Percentiles rank a stretch among this genome's conserved stretches.
These are phyloP conservation scores for Yamadazyma scolyti DNA, from an alignment of 805 yeast genomes.

Conservation along the genomic window DNA sequence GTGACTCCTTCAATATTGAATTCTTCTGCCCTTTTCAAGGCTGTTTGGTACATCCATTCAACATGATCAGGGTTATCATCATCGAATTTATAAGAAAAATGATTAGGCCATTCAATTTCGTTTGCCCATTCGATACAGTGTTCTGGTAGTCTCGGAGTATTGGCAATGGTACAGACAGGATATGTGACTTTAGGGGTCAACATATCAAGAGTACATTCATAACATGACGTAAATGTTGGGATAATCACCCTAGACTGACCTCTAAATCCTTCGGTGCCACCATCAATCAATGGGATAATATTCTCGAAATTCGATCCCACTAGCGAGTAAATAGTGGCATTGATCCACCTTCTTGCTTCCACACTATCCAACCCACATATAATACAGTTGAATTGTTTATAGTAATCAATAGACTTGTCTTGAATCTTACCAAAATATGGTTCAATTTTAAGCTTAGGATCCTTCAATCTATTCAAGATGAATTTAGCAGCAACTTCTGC, in stretches of 20 bases:
- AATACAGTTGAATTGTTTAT: constrained; percentile 64
- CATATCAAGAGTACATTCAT: constrained; percentile 84
- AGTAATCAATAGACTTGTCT: constrained; percentile 57
- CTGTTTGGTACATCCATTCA: constrained; percentile 53
- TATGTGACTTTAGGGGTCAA: constrained; percentile 61
- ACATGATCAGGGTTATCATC: constrained; percentile 67
- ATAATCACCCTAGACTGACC: constrained; percentile 88
- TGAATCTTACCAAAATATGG: constrained; percentile 64
- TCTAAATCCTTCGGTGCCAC: constrained; percentile 92
- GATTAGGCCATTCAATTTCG: constrained; percentile 67
- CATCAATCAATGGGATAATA: constrained; percentile 65
- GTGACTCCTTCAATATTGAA: constrained; percentile 79
- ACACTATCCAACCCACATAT: constrained; percentile 88
- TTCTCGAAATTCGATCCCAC: constrained; percentile 44
- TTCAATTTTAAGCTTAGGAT: constrained; percentile 36
- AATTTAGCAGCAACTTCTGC: constrained; percentile 62
- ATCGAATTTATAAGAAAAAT: constrained; percentile 52
- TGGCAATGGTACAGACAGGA: constrained; percentile 92
- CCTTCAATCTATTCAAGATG: constrained; percentile 45
- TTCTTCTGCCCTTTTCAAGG: constrained; percentile 55
- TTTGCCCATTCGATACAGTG: constrained; percentile 93
- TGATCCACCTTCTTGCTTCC: constrained; percentile 90
- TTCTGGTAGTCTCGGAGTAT: constrained; percentile 90
- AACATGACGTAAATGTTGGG: constrained; percentile 85
- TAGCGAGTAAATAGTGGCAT: constrained; percentile 58